Evolutionary conservation across 1,139 yeast genomes (phyloP).

Genomic region (Blastobotrys buckinghamii): DNA sequence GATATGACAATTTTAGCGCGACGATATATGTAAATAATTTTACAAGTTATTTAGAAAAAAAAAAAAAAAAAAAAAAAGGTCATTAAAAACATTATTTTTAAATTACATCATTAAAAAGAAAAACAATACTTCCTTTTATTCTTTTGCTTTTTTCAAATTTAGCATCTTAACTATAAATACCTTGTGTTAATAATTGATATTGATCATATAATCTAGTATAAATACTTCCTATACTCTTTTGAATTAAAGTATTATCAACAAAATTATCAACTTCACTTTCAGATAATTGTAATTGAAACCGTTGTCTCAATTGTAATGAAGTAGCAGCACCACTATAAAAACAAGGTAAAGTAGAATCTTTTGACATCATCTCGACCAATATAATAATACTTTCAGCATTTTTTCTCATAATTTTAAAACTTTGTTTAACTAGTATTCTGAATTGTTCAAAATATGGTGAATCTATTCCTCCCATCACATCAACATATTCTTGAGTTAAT

Average conservation of each 20-base stretch:
- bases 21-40: no score
- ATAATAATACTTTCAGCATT: slow-evolving; percentile 67
- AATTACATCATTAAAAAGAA: no score
- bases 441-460: slow-evolving; percentile 55
- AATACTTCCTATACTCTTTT: slow-evolving; percentile 78
- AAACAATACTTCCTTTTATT: no score
- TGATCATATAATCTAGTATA: slow-evolving; percentile 92
- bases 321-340: slow-evolving; percentile 84
- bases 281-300: slow-evolving; percentile 68
- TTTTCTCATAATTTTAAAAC: slow-evolving; percentile 66
- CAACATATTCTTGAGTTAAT: slow-evolving; percentile 80
- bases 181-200: slow-evolving; percentile 89
- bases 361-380: slow-evolving; percentile 89
- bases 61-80: no score
- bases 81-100: no score
- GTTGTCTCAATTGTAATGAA: slow-evolving; percentile 65
- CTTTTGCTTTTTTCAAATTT: no score
- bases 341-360: slow-evolving; percentile 84
- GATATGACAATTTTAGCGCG: no score
- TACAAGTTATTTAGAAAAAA: no score
- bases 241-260: slow-evolving; percentile 69
- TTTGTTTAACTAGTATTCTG: slow-evolving; percentile 55
- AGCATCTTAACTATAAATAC: slow-evolving; percentile 55
- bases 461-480: slow-evolving; percentile 72
- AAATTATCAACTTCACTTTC: slow-evolving; percentile 71